A percentile compares a stretch with the other conserved stretches of the same genome.
Evolutionary conservation across 257 asterid genomes (phyloP).

Genomic region (Paraleonurus japonicus): DNA sequence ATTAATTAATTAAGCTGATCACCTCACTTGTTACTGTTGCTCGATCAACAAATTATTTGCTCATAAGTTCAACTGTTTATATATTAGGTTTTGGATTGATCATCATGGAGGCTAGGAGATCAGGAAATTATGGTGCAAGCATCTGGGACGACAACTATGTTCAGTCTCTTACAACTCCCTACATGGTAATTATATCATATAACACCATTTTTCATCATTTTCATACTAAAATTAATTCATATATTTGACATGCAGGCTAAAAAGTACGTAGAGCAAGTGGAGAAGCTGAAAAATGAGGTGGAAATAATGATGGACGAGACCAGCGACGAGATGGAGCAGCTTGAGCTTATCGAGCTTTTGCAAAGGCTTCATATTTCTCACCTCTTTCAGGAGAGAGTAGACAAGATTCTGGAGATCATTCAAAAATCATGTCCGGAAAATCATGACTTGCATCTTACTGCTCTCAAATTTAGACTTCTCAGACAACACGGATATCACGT

Average conservation of each 20-base stretch:
- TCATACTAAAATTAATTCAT: background rate
- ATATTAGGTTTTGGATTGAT: background rate
- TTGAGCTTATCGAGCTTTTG: slow-evolving; percentile 46
- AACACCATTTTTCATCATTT: background rate
- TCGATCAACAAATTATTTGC: background rate
- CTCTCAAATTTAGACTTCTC: slow-evolving; percentile 42
- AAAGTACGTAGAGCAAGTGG: slow-evolving; percentile 30
- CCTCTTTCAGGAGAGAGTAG: slow-evolving; percentile 33
- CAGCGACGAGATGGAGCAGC: slow-evolving; percentile 27
- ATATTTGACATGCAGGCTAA: slow-evolving; percentile 30
- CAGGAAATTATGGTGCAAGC: slow-evolving; percentile 43
- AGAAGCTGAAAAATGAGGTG: slow-evolving; percentile 33
- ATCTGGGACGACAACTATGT: slow-evolving; percentile 47
- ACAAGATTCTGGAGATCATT: slow-evolving; percentile 13
- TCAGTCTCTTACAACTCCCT: slow-evolving; percentile 36
- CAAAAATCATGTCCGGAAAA: background rate
- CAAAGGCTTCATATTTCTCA: slow-evolving; percentile 46
- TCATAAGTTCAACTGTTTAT: background rate
- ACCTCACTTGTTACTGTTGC: too few relatives aligned
- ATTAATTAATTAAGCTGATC: too few relatives aligned
- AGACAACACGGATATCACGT: slow-evolving; percentile 39
- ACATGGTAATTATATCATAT: slow-evolving; percentile 24
- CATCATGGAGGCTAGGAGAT: slow-evolving; percentile 37
- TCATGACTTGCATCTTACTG: slow-evolving; percentile 24
- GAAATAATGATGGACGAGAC: slow-evolving; percentile 22